A percentile compares a stretch with the other conserved stretches of the same genome.
These are phyloP conservation scores for Wickerhamiella lipophila DNA, from an alignment of 805 yeast genomes.

Conservation along the genomic window DNA sequence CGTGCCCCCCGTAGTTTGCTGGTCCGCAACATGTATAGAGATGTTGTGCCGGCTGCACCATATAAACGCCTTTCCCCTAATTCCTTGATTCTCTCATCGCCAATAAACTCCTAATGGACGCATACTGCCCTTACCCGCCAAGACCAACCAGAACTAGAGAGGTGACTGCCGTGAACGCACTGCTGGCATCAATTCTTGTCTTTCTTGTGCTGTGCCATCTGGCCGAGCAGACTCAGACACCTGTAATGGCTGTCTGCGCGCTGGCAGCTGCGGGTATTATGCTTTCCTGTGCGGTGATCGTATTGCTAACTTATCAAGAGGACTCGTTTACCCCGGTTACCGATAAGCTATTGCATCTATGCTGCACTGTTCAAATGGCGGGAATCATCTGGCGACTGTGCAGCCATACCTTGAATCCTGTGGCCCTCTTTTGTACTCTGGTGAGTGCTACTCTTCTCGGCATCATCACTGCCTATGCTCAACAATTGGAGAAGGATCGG, in stretches of 20 bases:
- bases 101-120: too few relatives aligned
- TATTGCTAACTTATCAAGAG: not conserved
- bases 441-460: not conserved
- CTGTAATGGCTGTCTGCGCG: not conserved
- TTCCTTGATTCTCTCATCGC: too few relatives aligned
- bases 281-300: slow-evolving; percentile 1
- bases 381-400: slow-evolving; percentile 8
- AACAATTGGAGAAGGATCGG: not conserved
- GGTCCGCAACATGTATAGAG: too few relatives aligned
- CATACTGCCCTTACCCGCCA: not conserved
- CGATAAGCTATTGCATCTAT: not conserved
- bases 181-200: slow-evolving; percentile 1
- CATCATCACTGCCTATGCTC: not conserved
- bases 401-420: not conserved
- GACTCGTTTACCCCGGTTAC: slow-evolving; percentile 1
- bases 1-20: too few relatives aligned
- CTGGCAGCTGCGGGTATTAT: slow-evolving; percentile 5
- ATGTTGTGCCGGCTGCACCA: too few relatives aligned
- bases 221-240: not conserved
- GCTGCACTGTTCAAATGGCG: slow-evolving; percentile 3
- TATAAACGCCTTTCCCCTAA: too few relatives aligned
- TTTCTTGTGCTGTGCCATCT: slow-evolving; percentile 4
- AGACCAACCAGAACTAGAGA: not conserved
- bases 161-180: not conserved
- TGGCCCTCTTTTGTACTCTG: not conserved